A percentile compares a stretch with the other conserved stretches of the same genome.
Conservation (phyloP, 2,329 filamentous ascomycete species). For the Stemphylium vesicarium region DNA sequence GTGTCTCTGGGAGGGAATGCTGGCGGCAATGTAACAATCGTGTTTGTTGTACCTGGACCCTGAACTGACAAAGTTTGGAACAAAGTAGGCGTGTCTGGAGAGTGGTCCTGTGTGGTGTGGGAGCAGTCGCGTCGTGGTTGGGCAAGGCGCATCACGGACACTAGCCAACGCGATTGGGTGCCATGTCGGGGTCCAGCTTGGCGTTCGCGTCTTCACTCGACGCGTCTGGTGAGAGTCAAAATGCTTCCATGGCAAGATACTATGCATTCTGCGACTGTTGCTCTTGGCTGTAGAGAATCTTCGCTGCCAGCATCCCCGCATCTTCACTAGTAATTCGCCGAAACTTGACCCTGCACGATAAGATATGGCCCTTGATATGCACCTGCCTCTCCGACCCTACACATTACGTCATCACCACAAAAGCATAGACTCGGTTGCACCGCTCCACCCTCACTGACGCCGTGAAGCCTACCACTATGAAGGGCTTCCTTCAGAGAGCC, state of each 20-base stretch:
- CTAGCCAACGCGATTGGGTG: conserved; percentile 26
- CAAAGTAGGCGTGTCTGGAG: conserved; percentile 2
- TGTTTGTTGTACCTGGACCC: conserved; percentile 1
- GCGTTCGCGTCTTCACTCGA: not conserved
- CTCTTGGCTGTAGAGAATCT: too few species aligned
- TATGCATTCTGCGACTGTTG: too few species aligned
- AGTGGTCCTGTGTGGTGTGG: conserved; percentile 31
- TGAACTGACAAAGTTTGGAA: conserved; percentile 4
- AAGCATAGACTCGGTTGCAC: conserved; percentile 13
- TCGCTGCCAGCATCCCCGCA: not conserved
- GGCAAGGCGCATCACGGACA: conserved; percentile 20
- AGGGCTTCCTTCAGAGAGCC: conserved; percentile 36
- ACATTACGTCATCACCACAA: conserved; percentile 17
- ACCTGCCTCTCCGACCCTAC: conserved; percentile 4
- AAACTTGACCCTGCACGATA: conserved; percentile 6
- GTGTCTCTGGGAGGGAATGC: not conserved
- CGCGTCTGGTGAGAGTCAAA: not conserved
- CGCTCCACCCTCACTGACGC: conserved; percentile 19
- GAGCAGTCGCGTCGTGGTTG: conserved; percentile 30
- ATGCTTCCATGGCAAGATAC: not conserved
- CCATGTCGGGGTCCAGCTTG: conserved; percentile 23
- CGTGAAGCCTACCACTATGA: conserved; percentile 25
- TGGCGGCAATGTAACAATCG: conserved; percentile 9
- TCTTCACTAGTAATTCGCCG: not conserved
- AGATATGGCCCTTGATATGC: conserved; percentile 3